A percentile compares a stretch with the other conserved stretches of the same genome.
These are phyloP conservation scores for Tephrocybe sp. DNA, from an alignment of 768 basidiomycete genomes.

Conservation along the genomic window DNA sequence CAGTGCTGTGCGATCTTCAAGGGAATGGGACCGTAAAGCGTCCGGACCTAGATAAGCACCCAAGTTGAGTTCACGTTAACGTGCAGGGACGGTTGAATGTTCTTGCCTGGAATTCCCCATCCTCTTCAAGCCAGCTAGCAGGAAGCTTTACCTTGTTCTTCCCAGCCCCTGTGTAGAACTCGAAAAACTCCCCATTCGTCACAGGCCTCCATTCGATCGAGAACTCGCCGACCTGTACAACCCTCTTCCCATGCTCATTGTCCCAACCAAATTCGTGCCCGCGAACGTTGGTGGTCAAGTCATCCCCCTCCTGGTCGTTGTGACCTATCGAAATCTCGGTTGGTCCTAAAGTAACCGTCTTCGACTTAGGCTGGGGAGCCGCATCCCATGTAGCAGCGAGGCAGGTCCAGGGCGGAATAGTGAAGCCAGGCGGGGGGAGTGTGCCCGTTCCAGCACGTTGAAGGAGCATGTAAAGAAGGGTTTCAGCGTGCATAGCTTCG, in stretches of 20 bases:
- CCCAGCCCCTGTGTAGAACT: slow-evolving; percentile 52
- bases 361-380: slow-evolving; percentile 38
- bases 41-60: slow-evolving; percentile 85
- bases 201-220: slow-evolving; percentile 83
- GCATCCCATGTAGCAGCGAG: slow-evolving; percentile 50
- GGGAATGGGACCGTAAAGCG: slow-evolving; percentile 81
- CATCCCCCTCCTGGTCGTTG: slow-evolving; percentile 77
- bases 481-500: slow-evolving; percentile 89
- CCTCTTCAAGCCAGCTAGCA: slow-evolving; percentile 69
- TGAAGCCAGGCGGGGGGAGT: slow-evolving; percentile 74
- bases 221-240: slow-evolving; percentile 65
- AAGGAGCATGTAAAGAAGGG: slow-evolving; percentile 91
- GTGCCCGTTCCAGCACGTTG: slow-evolving; percentile 80
- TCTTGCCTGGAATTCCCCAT: slow-evolving; percentile 48
- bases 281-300: slow-evolving; percentile 43
- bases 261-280: slow-evolving; percentile 92
- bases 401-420: slow-evolving; percentile 67
- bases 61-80: no score
- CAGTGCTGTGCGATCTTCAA: slow-evolving; percentile 79
- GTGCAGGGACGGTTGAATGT: no score
- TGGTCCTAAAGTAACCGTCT: slow-evolving; percentile 59
- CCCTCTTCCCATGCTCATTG: slow-evolving; percentile 77
- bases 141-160: slow-evolving; percentile 54
- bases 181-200: slow-evolving; percentile 84
- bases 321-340: slow-evolving; percentile 71